Conservation (phyloP, 2,329 filamentous ascomycete species). For the Diaporthe sp. region DNA sequence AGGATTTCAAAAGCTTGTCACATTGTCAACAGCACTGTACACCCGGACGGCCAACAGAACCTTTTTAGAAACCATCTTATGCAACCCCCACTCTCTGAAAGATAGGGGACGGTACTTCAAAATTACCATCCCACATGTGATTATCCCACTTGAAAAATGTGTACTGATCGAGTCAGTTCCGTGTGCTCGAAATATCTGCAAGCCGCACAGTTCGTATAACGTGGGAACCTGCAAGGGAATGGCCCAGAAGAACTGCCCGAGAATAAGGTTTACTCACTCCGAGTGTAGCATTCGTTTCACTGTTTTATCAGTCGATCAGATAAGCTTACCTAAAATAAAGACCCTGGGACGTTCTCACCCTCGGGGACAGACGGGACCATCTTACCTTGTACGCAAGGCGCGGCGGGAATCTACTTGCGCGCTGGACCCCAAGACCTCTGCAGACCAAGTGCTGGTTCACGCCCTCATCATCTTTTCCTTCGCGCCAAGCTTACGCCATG, state of each 20-base stretch:
- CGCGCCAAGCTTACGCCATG: neutral
- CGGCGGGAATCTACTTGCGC: neutral
- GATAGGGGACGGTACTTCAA: neutral
- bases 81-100: neutral
- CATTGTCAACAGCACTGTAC: neutral
- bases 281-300: neutral
- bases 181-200: neutral
- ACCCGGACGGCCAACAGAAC: too few species aligned
- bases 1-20: neutral
- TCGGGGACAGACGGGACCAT: neutral
- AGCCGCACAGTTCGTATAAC: neutral
- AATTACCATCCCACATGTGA: neutral
- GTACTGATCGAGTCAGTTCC: neutral
- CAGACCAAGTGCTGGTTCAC: neutral
- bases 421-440: neutral
- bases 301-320: constrained; percentile 9
- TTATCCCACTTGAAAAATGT: neutral
- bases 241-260: too few species aligned
- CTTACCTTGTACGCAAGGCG: neutral
- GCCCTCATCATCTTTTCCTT: too few species aligned
- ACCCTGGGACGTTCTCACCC: neutral
- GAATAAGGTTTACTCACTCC: neutral
- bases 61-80: neutral
- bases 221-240: neutral
- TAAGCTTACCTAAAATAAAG: neutral